Base-by-base conservation (phyloP, 75 land plant genomes). In the Sequoiadendron giganteum region DNA sequence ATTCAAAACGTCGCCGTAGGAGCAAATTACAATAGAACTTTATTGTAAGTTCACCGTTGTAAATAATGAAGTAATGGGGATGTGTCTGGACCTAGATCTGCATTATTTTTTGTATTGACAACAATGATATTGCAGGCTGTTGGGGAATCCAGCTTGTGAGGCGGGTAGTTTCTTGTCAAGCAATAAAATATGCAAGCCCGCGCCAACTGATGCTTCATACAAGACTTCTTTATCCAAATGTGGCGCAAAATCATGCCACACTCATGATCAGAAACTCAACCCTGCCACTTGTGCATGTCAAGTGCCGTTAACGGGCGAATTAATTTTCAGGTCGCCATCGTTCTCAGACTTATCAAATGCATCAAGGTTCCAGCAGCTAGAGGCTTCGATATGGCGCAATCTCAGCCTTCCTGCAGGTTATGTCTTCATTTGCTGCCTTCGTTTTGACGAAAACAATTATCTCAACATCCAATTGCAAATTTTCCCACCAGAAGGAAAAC, bases 241-340 rank as follows among this genome's bases (percentile, higher is more conserved):
- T 86, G 89, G 87, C 47, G 40, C 86, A 11, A 89, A 87, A 84
- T 28, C 88, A 45, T 95, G 97, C 77, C 83, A 90, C 15, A 1
- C 36, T 25, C 93, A 84, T 68, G 90, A 88, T 87, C 86, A 92
- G 84, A 92, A 90, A 85, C 86, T 95, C 15, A 93, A 80, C 78
- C 97, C 94, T 47, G 90, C 89, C 85, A 94, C 91, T 72, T 95
- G 97, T 86, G 85, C 56, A 47, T 95, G 96, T 80, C 93, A 93
- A 8, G 90, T 89, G 89, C 95, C 96, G 47, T 94, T 87, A 85
- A 86, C 92, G 86, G 95, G 95, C 14, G 90, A 91, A 45, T 48
- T 94, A 21, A 86, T 85, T 78, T 94, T 94, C 86, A 89, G 95
- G 85, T 94, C 88, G 85, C 94, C 94, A 5, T 77, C 81, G 3